Evolutionary conservation across 495 filamentous ascomycete genomes (phyloP), one percentile per base, ranked within the genome.

Genomic region (Melanomma pulvis-pyrius): DNA sequence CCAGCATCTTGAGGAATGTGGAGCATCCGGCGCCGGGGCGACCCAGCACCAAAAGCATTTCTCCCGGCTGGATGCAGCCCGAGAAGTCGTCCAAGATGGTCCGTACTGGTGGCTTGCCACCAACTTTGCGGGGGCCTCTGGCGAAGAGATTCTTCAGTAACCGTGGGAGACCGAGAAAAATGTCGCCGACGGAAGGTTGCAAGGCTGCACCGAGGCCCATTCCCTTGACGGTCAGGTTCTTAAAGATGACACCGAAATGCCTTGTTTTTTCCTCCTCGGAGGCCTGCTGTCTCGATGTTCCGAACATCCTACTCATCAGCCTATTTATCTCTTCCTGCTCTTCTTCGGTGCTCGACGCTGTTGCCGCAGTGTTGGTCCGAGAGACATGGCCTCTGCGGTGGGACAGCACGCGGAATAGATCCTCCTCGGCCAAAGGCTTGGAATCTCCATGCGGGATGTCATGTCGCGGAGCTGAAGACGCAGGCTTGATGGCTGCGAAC

Each of bases 21-120:
- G 87, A 85, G 65, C 90, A 92, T 12, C 89, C 90, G 44, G 84
- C 82, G 0, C 90, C 90, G 1, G 90, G 90, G 24, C 87, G 78
- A 3, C 90, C 90, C 48, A 92, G 80, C 0, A 92, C 89, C 1
- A 92, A 79, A 0, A 90, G 55, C 83, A 82, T 81, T 63, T 84
- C 80, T 17, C 79, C 76, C 21, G 76, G 75, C 21, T 76, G 78
- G 8, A 82, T 74, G 8, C 77, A 75, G 44, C 84, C 84, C 11
- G 82, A 83, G 71, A 89, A 88, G 61, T 82, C 81, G 76, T 88
- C 79, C 39, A 92, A 65, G 48, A 91, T 85, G 0, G 84, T 89
- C 61, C 83, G 82, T 24, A 88, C 75, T 1, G 84, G 79, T 6
- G 82, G 77, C 48, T 84, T 84, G n/a, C 68, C 70, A 15, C 59